A percentile compares a stretch with the other conserved stretches of the same genome.
phyloP scores from a whole-genome alignment of 176 grass and related monocot genomes.

The Tuctoria greenei region DNA sequence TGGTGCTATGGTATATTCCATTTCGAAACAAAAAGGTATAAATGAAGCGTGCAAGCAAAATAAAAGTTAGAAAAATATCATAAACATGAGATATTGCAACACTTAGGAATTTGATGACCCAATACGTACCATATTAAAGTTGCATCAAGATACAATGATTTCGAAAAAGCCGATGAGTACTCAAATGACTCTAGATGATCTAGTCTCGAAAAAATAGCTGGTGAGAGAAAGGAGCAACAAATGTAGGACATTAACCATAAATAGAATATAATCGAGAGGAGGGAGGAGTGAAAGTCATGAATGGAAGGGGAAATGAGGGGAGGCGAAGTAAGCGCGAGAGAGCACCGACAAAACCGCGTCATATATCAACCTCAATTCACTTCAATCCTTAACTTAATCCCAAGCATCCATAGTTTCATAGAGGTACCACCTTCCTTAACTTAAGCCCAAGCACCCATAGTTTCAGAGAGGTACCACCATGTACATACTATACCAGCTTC shows the following conservation, averaged over 20 bases:
- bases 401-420: too few species aligned
- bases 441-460: too few species aligned
- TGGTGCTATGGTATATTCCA: neutral
- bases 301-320: conserved; percentile 35
- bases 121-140: conserved; percentile 15
- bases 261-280: neutral
- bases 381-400: neutral
- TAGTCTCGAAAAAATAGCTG: neutral
- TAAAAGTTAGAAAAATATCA: too few species aligned
- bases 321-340: conserved; percentile 25
- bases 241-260: conserved; percentile 10
- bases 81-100: too few species aligned
- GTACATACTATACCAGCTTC: too few species aligned
- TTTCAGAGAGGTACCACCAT: too few species aligned
- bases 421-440: too few species aligned
- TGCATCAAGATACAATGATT: neutral
- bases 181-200: too few species aligned
- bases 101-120: too few species aligned
- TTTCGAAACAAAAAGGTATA: neutral
- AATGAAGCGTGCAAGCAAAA: neutral
- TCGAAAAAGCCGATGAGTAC: too few species aligned
- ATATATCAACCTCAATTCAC: neutral
- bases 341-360: conserved; percentile 1
- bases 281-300: conserved; percentile 42
- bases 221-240: conserved; percentile 20